Conservation (phyloP, 2,329 filamentous ascomycete genomes). For the Trichoderma sp. region DNA sequence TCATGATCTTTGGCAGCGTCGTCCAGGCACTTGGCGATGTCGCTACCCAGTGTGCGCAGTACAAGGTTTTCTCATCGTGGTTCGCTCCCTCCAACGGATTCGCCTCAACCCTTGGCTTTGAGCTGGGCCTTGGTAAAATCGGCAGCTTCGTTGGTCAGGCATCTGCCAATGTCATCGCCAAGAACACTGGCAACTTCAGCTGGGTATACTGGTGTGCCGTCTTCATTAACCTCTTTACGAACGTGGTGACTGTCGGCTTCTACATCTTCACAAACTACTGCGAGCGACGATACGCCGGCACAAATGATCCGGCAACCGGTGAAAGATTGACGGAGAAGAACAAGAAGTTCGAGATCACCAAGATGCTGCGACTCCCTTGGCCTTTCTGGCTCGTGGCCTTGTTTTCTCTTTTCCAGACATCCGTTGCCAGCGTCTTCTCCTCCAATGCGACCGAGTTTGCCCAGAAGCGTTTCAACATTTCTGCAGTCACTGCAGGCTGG, state of each 20-base stretch:
- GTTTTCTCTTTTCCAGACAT: constrained; percentile 60
- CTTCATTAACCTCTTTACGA: constrained; percentile 64
- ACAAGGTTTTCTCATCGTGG: constrained; percentile 65
- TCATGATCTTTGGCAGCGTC: constrained; percentile 59
- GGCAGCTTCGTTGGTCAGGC: constrained; percentile 60
- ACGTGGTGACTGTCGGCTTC: constrained; percentile 51
- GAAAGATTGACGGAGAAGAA: constrained; percentile 60
- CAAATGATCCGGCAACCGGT: constrained; percentile 54
- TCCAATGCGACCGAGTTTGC: constrained; percentile 61
- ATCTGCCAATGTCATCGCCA: constrained; percentile 58
- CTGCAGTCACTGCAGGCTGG: constrained; percentile 57
- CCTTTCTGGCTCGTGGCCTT: constrained; percentile 54
- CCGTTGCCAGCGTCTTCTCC: constrained; percentile 52
- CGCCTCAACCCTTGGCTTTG: constrained; percentile 59
- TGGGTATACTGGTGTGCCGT: constrained; percentile 63
- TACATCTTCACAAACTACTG: constrained; percentile 55
- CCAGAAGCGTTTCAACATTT: constrained; percentile 57
- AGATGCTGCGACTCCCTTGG: constrained; percentile 59
- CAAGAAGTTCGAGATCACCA: constrained; percentile 54
- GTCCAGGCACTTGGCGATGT: constrained; percentile 60
- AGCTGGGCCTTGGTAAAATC: constrained; percentile 60
- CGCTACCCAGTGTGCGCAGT: constrained; percentile 62
- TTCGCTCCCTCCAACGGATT: constrained; percentile 61
- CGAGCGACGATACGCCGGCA: constrained; percentile 46
- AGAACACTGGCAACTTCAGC: constrained; percentile 56